phyloP scores from a whole-genome alignment of 805 yeast genomes.

The Hagleromyces aurorensis region DNA sequence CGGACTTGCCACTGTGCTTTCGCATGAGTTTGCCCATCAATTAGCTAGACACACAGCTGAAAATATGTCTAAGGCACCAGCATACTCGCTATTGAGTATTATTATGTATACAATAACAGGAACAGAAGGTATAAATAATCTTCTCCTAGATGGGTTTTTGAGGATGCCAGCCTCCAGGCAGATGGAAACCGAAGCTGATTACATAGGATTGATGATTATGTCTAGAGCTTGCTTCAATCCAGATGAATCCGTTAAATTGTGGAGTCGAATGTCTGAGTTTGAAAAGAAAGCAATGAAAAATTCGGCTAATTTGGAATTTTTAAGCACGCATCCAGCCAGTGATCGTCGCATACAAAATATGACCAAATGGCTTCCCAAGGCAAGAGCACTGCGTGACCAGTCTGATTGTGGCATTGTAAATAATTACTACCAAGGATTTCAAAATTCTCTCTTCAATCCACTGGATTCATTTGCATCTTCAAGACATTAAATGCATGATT shows the following conservation, averaged over 20 bases:
- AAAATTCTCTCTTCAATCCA: conserved; percentile 9
- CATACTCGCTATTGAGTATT: conserved; percentile 49
- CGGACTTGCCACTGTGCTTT: conserved; percentile 88
- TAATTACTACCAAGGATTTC: conserved; percentile 17
- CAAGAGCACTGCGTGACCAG: conserved; percentile 25
- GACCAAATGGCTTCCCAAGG: conserved; percentile 55
- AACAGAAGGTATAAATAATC: conserved; percentile 40
- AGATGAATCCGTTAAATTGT: conserved; percentile 59
- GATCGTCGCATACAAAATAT: conserved; percentile 64
- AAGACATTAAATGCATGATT: too few relatives aligned
- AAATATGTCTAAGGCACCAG: conserved; percentile 67
- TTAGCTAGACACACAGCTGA: conserved; percentile 89
- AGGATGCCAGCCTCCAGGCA: conserved; percentile 82
- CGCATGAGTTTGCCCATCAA: conserved; percentile 93
- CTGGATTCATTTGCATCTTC: too few relatives aligned
- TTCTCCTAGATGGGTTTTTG: conserved; percentile 48
- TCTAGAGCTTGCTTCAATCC: conserved; percentile 84
- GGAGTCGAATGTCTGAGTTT: conserved; percentile 70
- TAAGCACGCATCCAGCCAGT: conserved; percentile 88
- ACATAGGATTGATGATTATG: conserved; percentile 88
- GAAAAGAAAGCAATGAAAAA: conserved; percentile 32
- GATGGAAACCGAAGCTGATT: conserved; percentile 96
- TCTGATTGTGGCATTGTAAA: conserved; percentile 23
- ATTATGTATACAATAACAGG: conserved; percentile 57
- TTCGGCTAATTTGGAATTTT: conserved; percentile 44